Base-by-base conservation (phyloP, 306 rosid species). In the Clitoria ternatea region DNA sequence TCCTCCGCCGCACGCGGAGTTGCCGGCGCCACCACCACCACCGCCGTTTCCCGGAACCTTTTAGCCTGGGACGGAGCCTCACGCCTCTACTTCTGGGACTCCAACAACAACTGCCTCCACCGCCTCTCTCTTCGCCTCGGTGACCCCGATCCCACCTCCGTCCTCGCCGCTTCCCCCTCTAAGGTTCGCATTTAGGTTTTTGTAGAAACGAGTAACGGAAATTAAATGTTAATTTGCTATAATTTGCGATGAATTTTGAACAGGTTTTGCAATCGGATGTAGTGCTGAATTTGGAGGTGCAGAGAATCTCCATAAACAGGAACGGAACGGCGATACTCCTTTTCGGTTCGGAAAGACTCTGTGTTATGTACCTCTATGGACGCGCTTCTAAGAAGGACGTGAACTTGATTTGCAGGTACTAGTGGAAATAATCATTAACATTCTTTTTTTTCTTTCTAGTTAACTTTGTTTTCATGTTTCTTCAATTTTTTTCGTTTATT, bases 51-150 rank as follows among this genome's bases (percentile, higher is more conserved):
- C 43, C 68, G 78, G 72, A 94, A 87, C 66, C 87, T 94, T 6
- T 26, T 89, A 18, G 91, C 90, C 11, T 91, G 86, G 85, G 99
- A 95, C 60, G 96, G 96, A 33, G 88, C 88, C 35, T 86, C 96
- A 15, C 87, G 99, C 22, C 86, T 94, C 60, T 91, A 91, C 74
- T 87, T 91, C 80, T 95, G 99, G 99, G 92, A 91, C 73, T 24
- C 88, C 69, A 4, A 55, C 7, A 54, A 36, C 7, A 84, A 48
- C 48, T 73, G 77, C 82, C 86, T 95, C 50, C 96, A 91, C 37
- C 89, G 91, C 55, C 81, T 95, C 62, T 82, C 96, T 59, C 71
- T 91, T 39, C 96, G 91, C 18, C 88, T 91, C 13, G 99, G 97
- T 62, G 97, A 95, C 9, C 99, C 97, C 29, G 91, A 83, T 2